Conservation (phyloP, 2,329 filamentous ascomycete species). For the Orbilia javanica region DNA sequence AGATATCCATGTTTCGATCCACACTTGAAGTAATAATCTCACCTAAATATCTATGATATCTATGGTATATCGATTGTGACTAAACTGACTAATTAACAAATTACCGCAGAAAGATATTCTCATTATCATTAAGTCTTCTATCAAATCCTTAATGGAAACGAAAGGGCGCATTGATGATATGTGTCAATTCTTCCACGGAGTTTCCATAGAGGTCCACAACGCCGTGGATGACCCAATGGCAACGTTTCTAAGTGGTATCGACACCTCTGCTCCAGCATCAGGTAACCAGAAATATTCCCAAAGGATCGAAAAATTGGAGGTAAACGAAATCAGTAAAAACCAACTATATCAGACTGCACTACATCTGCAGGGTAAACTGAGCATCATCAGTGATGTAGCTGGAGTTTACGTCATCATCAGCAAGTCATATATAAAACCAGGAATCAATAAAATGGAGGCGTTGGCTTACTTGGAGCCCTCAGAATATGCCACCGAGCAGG, state of each 20-base stretch:
- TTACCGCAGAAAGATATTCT: conserved; percentile 8
- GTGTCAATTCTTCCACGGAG: conserved; percentile 28
- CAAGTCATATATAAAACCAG: conserved; percentile 45
- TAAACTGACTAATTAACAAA: not conserved
- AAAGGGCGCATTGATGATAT: conserved; percentile 35
- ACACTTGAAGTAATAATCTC: too few species aligned
- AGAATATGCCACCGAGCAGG: conserved; percentile 21
- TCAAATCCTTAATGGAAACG: conserved; percentile 36
- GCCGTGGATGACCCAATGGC: conserved; percentile 35
- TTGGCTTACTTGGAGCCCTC: conserved; percentile 29
- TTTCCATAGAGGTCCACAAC: conserved; percentile 27
- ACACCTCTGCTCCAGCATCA: conserved; percentile 19
- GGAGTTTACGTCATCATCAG: conserved; percentile 31
- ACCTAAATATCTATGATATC: not conserved
- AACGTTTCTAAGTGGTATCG: conserved; percentile 24
- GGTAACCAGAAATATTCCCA: conserved; percentile 25
- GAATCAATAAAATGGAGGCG: conserved; percentile 45
- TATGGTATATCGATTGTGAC: not conserved
- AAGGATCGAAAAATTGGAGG: conserved; percentile 27
- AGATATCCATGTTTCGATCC: too few species aligned
- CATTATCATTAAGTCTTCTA: conserved; percentile 28
- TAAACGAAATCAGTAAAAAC: conserved; percentile 9
- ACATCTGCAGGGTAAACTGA: conserved; percentile 29
- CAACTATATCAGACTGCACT: conserved; percentile 27
- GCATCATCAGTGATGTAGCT: conserved; percentile 42